These are phyloP conservation scores for Ogataea trehaloabstinens DNA, from an alignment of 805 yeast species.

Conservation along the genomic window DNA sequence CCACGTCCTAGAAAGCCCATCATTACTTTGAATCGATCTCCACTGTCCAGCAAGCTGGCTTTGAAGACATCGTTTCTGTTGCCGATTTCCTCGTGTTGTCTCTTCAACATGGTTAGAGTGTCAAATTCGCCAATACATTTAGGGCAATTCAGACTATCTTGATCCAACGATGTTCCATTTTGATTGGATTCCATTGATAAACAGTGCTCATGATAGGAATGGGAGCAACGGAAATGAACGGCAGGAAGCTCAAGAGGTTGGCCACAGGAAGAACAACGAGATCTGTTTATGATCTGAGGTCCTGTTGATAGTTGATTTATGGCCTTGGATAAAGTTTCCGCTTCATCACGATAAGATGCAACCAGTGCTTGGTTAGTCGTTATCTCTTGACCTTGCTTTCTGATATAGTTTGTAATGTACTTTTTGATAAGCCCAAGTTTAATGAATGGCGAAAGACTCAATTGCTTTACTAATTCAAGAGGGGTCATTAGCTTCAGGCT, in stretches of 20 bases:
- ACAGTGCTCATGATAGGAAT: slow-evolving; percentile 84
- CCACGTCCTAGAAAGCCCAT: slow-evolving; percentile 88
- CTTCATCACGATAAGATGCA: slow-evolving; percentile 65
- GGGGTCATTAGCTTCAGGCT: slow-evolving; percentile 60
- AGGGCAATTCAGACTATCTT: slow-evolving; percentile 51
- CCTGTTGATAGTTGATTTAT: slow-evolving; percentile 47
- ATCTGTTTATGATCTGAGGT: slow-evolving; percentile 57
- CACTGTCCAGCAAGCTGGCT: slow-evolving; percentile 49
- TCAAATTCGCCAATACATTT: slow-evolving; percentile 71
- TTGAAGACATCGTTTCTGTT: slow-evolving; percentile 64
- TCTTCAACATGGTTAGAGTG: slow-evolving; percentile 55
- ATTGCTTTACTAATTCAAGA: slow-evolving; percentile 68
- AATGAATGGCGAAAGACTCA: slow-evolving; percentile 63
- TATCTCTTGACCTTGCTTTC: slow-evolving; percentile 60
- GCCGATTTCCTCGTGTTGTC: slow-evolving; percentile 59
- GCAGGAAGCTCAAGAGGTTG: slow-evolving; percentile 71
- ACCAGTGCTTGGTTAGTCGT: slow-evolving; percentile 65
- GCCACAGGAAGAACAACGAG: slow-evolving; percentile 65
- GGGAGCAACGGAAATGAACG: slow-evolving; percentile 81
- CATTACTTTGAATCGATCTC: slow-evolving; percentile 69
- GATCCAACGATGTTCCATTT: slow-evolving; percentile 9
- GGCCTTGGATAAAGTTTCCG: slow-evolving; percentile 50
- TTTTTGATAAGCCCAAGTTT: slow-evolving; percentile 63
- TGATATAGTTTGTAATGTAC: slow-evolving; percentile 60
- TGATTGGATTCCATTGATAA: slow-evolving; percentile 21